Evolutionary conservation across 2,329 filamentous ascomycete species (phyloP).

Genomic region (Acrocalymma vagum): DNA sequence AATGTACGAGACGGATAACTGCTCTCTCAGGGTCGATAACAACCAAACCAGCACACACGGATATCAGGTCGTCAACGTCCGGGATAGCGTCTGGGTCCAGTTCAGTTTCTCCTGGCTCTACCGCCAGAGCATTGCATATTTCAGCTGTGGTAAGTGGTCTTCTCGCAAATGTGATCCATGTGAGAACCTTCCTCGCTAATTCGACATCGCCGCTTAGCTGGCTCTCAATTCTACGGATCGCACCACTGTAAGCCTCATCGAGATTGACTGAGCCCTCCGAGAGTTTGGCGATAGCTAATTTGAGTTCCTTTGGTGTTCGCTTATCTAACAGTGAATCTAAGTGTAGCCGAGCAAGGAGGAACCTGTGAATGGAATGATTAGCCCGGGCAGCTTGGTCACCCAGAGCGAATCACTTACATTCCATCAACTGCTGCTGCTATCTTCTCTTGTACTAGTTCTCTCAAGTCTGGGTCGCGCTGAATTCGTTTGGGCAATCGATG

Average conservation of each 20-base stretch:
- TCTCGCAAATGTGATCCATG: slow-evolving; percentile 20
- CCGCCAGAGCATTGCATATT: slow-evolving; percentile 21
- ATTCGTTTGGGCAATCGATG: slow-evolving; percentile 22
- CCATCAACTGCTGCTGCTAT: slow-evolving; percentile 29
- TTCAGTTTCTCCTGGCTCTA: slow-evolving; percentile 7
- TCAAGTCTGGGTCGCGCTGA: slow-evolving; percentile 15
- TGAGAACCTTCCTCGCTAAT: slow-evolving; percentile 43
- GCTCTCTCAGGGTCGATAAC: slow-evolving; percentile 30
- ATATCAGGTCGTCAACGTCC: slow-evolving; percentile 20
- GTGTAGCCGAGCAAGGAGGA: slow-evolving; percentile 21
- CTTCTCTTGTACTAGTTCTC: slow-evolving; percentile 20
- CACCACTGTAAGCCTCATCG: slow-evolving; percentile 15
- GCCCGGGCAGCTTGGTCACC: background rate
- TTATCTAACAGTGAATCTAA: slow-evolving; percentile 17
- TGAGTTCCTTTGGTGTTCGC: slow-evolving; percentile 8
- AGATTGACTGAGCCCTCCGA: slow-evolving; percentile 7
- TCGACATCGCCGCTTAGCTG: slow-evolving; percentile 42
- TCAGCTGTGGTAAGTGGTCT: slow-evolving; percentile 22
- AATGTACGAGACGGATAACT: slow-evolving; percentile 35
- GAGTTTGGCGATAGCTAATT: slow-evolving; percentile 7
- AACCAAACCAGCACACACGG: slow-evolving; percentile 26
- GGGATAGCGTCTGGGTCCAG: slow-evolving; percentile 15
- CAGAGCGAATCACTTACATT: slow-evolving; percentile 18
- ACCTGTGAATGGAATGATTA: slow-evolving; percentile 7
- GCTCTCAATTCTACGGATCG: slow-evolving; percentile 45